Conservation (phyloP, 2,329 filamentous ascomycete species). For the Incumbomyces lentus region DNA sequence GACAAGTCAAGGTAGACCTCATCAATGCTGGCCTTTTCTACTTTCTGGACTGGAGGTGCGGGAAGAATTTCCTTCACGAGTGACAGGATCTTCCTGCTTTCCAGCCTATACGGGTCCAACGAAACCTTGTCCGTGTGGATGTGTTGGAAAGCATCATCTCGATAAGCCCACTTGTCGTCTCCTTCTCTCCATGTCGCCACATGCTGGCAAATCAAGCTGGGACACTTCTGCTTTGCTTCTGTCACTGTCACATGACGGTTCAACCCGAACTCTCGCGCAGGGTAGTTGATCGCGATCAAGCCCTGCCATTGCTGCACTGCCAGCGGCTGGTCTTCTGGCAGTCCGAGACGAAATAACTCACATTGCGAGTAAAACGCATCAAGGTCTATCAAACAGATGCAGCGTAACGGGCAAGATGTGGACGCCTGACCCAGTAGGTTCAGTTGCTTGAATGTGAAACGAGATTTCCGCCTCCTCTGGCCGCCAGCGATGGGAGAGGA, state of each 20-base stretch:
- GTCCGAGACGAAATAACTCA: slow-evolving; percentile 75
- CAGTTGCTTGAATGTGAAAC: slow-evolving; percentile 77
- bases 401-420: slow-evolving; percentile 65
- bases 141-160: slow-evolving; percentile 64
- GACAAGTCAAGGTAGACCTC: slow-evolving; percentile 93
- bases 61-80: slow-evolving; percentile 66
- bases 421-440: slow-evolving; percentile 62
- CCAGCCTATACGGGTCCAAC: slow-evolving; percentile 77
- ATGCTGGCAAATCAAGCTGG: slow-evolving; percentile 74
- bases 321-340: slow-evolving; percentile 65
- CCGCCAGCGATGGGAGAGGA: slow-evolving; percentile 35
- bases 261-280: slow-evolving; percentile 71
- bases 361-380: slow-evolving; percentile 98
- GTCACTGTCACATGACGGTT: slow-evolving; percentile 64
- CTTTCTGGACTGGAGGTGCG: slow-evolving; percentile 49
- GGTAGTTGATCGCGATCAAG: slow-evolving; percentile 92
- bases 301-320: slow-evolving; percentile 95
- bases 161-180: slow-evolving; percentile 84
- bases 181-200: slow-evolving; percentile 93
- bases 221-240: slow-evolving; percentile 81
- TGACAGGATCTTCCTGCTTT: slow-evolving; percentile 72
- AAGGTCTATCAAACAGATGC: slow-evolving; percentile 84
- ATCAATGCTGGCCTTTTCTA: slow-evolving; percentile 92
- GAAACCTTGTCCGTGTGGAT: slow-evolving; percentile 89
- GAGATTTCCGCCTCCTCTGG: slow-evolving; percentile 40